Percentiles rank a stretch among this genome's conserved stretches.
These are phyloP conservation scores for Suillus americanus DNA, from an alignment of 768 basidiomycete species.

Conservation along the genomic window DNA sequence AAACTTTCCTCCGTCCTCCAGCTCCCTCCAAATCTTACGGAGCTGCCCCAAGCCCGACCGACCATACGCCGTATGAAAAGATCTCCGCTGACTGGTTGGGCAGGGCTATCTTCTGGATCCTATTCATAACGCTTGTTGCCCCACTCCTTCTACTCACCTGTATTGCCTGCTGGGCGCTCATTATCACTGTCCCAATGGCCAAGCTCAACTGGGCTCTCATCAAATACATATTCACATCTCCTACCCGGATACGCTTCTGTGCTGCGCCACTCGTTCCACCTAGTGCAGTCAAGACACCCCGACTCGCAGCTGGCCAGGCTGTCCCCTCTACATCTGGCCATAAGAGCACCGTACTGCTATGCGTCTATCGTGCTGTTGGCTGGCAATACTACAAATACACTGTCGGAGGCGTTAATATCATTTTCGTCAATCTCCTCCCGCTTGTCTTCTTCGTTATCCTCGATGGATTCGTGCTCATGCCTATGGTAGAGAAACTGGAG, in stretches of 20 bases:
- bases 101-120: constrained; percentile 78
- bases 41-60: constrained; percentile 39
- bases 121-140: constrained; percentile 74
- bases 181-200: constrained; percentile 98
- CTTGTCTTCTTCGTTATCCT: constrained; percentile 96
- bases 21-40: constrained; percentile 61
- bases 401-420: constrained; percentile 95
- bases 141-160: constrained; percentile 89
- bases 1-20: constrained; percentile 39
- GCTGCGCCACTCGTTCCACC: constrained; percentile 65
- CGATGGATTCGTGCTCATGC: constrained; percentile 82
- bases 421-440: constrained; percentile 93
- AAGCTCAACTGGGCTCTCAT: constrained; percentile 95
- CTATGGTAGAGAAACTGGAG: constrained; percentile 62
- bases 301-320: constrained; percentile 82
- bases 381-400: constrained; percentile 98
- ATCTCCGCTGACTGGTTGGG: constrained; percentile 56
- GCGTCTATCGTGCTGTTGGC: constrained; percentile 90
- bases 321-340: constrained; percentile 75
- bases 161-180: constrained; percentile 89
- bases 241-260: constrained; percentile 89
- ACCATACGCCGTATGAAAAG: constrained; percentile 19
- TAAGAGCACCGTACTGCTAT: constrained; percentile 85
- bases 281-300: constrained; percentile 56
- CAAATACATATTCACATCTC: constrained; percentile 74